Percentiles rank a stretch among this genome's conserved stretches.
These are phyloP conservation scores for Chytriomyces confervae DNA, from an alignment of 192 early-diverging fungal genomes.

Conservation along the genomic window DNA sequence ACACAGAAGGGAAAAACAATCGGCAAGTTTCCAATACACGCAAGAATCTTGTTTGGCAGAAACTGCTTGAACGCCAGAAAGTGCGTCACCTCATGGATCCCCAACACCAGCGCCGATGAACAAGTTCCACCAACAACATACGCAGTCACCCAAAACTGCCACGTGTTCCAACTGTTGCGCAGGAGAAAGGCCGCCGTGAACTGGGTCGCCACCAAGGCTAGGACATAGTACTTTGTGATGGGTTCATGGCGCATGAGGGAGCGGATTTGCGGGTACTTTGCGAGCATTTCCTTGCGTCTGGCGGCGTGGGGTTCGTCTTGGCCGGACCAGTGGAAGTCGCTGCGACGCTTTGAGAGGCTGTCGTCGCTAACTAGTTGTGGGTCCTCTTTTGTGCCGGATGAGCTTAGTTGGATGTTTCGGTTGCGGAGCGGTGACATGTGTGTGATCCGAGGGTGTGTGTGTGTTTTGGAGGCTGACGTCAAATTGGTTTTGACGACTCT, in stretches of 20 bases:
- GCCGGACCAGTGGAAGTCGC: constrained; percentile 45
- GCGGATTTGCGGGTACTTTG: constrained; percentile 86
- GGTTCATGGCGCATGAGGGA: constrained; percentile 84
- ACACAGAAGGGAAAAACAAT: constrained; percentile 66
- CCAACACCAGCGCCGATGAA: constrained; percentile 79
- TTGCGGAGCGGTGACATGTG: too few relatives aligned
- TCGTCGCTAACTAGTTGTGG: too few relatives aligned
- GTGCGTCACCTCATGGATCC: constrained; percentile 95
- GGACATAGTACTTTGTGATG: constrained; percentile 75
- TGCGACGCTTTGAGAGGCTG: constrained; percentile 4
- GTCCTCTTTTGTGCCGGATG: too few relatives aligned
- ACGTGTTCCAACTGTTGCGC: constrained; percentile 66
- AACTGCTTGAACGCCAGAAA: constrained; percentile 75
- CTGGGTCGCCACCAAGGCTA: constrained; percentile 69
- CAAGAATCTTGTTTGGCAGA: constrained; percentile 81
- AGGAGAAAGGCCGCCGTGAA: constrained; percentile 79
- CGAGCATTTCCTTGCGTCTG: constrained; percentile 86
- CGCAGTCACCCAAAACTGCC: constrained; percentile 66
- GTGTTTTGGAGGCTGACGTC: too few relatives aligned
- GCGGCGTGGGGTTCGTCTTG: constrained; percentile 92
- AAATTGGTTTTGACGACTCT: too few relatives aligned
- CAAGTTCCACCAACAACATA: constrained; percentile 85
- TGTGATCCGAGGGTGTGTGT: too few relatives aligned
- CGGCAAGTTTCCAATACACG: constrained; percentile 83
- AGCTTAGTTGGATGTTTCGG: too few relatives aligned